Base-by-base conservation (phyloP, 208 protist genomes). In the Acanthamoeba divionensis region DNA sequence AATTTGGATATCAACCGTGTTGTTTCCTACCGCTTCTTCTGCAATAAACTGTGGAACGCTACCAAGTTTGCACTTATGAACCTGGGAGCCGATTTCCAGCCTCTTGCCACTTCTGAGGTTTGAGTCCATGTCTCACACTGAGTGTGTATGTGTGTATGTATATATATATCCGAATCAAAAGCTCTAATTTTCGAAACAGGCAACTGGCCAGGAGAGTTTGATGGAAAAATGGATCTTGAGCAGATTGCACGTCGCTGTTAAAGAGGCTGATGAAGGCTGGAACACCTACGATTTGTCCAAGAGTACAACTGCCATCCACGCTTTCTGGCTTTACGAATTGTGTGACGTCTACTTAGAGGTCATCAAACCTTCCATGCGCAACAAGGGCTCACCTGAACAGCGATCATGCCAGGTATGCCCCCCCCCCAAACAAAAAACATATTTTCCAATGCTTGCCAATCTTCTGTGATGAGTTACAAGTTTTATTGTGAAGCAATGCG, bases 11-110 rank as follows among this genome's bases (percentile, higher is more conserved):
- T 99, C 90, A 94, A 97, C 55, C 96, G 97, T 57, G 97, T 99
- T 45, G 95, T 98, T 55, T 95, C 95, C 26, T 99, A 99, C 94
- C 96, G 98, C 82, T 95, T 98, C 90, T 99, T 99, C 92, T 99
- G 98, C 95, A 99, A 99, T 95, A 99, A 99, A 94, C 92, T 99
- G 12, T 99, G 98, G 98, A 98, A 99, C 91, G 98, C 98, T 18
- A 95, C 98, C 52, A 96, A 97, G 75, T 99, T 99, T 91, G 97
- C 97, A 18, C 94, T 99, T 7, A 63, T 67, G 38, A 77, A 91
- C 62, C 73, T 94, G 18, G 86, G 65, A 29, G 63, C 29, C 44
- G 75, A 63, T 44, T 75, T 21, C 48, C 36, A 5, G 48, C 60
- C 54, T 50, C 41, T 57, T 26, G 65, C 12, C 38, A 69, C 60